phyloP scores from a whole-genome alignment of 768 basidiomycete genomes.

The Galerina sulciceps region DNA sequence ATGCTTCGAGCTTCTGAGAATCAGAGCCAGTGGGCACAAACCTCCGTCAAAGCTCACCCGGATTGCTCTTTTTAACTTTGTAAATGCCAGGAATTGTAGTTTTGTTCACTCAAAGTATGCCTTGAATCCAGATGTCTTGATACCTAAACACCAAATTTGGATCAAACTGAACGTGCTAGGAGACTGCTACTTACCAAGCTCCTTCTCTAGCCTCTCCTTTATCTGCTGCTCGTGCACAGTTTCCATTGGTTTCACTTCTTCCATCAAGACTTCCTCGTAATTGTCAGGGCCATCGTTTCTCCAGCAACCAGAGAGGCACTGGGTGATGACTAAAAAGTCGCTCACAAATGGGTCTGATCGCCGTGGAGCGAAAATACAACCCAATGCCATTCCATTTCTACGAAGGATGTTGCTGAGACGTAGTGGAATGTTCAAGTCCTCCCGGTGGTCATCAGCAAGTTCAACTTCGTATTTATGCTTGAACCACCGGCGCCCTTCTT shows the following conservation, averaged over 20 bases:
- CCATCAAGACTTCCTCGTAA: conserved; percentile 6
- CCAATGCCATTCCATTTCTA: conserved; percentile 11
- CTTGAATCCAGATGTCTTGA: conserved; percentile 13
- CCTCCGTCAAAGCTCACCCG: too few relatives aligned
- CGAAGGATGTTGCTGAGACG: conserved; percentile 11
- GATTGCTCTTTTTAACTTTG: background rate
- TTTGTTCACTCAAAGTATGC: conserved; percentile 5
- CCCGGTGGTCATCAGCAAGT: conserved; percentile 14
- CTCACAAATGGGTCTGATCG: conserved; percentile 7
- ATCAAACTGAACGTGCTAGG: background rate
- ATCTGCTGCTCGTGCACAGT: conserved; percentile 7
- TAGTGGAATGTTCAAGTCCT: conserved; percentile 16
- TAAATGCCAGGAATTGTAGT: background rate
- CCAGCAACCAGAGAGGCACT: conserved; percentile 1
- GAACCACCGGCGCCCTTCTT: conserved; percentile 22
- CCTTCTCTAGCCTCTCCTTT: conserved; percentile 1
- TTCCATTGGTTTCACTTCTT: conserved; percentile 5
- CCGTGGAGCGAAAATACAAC: conserved; percentile 15
- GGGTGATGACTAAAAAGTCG: conserved; percentile 17
- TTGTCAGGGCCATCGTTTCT: conserved; percentile 2
- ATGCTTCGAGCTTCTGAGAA: too few relatives aligned
- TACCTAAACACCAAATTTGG: background rate
- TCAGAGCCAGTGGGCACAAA: too few relatives aligned
- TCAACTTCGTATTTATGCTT: conserved; percentile 13
- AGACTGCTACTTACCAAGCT: conserved; percentile 9